Evolutionary conservation across 1,284 basidiomycete species (phyloP), one percentile per base, ranked within the genome.

Genomic region (Hortiboletus rubellus): DNA sequence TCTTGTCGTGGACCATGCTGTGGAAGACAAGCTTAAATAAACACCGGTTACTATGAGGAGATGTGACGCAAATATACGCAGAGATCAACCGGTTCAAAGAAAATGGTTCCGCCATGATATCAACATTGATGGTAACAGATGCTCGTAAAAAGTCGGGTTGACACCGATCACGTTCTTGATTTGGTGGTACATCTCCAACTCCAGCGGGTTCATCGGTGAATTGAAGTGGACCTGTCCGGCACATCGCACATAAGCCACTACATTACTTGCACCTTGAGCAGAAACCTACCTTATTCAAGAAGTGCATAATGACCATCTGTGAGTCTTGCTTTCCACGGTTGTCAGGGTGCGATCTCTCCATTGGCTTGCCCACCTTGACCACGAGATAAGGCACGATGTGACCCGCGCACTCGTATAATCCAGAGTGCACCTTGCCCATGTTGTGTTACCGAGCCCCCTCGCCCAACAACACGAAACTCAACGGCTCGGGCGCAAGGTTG

Each of bases 151-250:
- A 1, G 93, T 89, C 10, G 96, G 96, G 74, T 99, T 96, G 67
- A 99, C 94, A 74, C 96, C 96, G 66, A 99, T 98, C 54, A 99
- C 94, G 71, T 99, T 98, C 83, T 97, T 94, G 82, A 99, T 96
- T 76, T 99, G 96, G 72, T 99, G 97, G 72, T 96, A 98, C 74
- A 99, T 93, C 78, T 99, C 96, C 51, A 99, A 79, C 76, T 99
- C 96, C 60, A 97, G 77, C 0, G 96, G 97, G 69, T 90, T 94
- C 97, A 99, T 99, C 0, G 94, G 91, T 18, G 92, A 74, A 70
- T 96, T 94, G 77, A 98, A 99, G 76, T 99, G 96, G 36, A 98
- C 96, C 82, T 96, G 49, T 44, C 46, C 7, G 10, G 27, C 3
- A 1, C 22, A n/a, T 30, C 14, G 11, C 5, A 1, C 11, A 3